These are phyloP conservation scores for Heliamphora exappendiculata DNA, from an alignment of 148 eudicot species.

Conservation along the genomic window DNA sequence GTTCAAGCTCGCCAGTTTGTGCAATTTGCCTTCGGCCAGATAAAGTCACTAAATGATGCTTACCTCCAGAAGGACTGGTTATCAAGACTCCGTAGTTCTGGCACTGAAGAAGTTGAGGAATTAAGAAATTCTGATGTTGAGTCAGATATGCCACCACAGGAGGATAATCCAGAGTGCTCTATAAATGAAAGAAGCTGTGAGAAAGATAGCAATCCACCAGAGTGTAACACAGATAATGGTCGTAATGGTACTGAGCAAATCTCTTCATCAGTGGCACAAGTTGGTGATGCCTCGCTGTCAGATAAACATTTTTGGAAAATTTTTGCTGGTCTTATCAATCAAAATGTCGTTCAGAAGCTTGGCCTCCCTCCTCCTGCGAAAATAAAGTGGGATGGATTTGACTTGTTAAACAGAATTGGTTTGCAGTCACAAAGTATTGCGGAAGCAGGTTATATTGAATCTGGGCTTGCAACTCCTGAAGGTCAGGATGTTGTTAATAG, in stretches of 20 bases:
- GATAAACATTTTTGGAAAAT: slow-evolving; percentile 70
- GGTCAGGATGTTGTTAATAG: slow-evolving; percentile 21
- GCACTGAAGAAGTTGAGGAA: slow-evolving; percentile 13
- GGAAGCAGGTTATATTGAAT: slow-evolving; percentile 76
- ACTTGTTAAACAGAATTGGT: slow-evolving; percentile 61
- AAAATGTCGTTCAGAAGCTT: slow-evolving; percentile 62
- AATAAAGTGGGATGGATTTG: slow-evolving; percentile 87
- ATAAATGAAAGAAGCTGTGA: slow-evolving; percentile 17
- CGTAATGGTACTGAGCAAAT: slow-evolving; percentile 2
- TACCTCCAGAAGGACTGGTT: slow-evolving; percentile 47
- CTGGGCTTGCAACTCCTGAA: slow-evolving; percentile 82
- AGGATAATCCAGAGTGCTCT: slow-evolving; percentile 24
- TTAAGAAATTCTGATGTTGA: slow-evolving; percentile 26
- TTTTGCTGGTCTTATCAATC: slow-evolving; percentile 57
- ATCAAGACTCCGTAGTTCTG: slow-evolving; percentile 20
- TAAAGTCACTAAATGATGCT: slow-evolving; percentile 67
- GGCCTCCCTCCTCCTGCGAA: slow-evolving; percentile 74
- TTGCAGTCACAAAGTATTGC: slow-evolving; percentile 54
- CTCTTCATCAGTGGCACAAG: slow-evolving; percentile 8
- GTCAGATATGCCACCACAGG: slow-evolving; percentile 18
- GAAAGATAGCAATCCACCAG: slow-evolving; percentile 14
- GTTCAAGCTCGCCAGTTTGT: slow-evolving; percentile 90
- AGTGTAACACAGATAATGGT: slow-evolving; percentile 2
- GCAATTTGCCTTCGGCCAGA: slow-evolving; percentile 78
- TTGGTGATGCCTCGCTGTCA: slow-evolving; percentile 33